phyloP scores from a whole-genome alignment of 345 rosid genomes.

The Hevea brasiliensis region DNA sequence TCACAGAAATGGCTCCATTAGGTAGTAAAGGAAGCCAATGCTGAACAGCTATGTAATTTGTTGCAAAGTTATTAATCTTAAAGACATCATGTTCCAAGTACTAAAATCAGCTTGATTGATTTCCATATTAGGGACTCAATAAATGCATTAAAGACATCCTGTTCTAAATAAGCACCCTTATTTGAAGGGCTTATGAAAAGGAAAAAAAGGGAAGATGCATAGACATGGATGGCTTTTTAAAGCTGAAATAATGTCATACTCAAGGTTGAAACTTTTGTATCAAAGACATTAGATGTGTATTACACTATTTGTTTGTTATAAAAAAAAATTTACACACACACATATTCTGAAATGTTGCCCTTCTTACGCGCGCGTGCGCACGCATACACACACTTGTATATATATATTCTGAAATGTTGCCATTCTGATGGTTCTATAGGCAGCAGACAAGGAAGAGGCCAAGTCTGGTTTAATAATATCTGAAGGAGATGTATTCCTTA shows the following conservation, averaged over 20 bases:
- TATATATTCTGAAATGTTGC: constrained; percentile 8
- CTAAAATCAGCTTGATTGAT: neutral
- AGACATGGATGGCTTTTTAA: neutral
- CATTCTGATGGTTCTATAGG: constrained; percentile 36
- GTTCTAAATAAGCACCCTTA: neutral
- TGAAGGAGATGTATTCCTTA: constrained; percentile 59
- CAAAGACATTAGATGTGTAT: too few species aligned
- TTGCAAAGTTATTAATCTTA: neutral
- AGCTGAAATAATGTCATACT: neutral
- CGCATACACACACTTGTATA: too few species aligned
- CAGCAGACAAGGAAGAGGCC: constrained; percentile 53
- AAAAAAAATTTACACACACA: too few species aligned
- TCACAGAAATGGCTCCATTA: neutral
- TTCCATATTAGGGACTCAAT: neutral
- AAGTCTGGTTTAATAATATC: constrained; percentile 58
- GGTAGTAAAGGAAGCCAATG: neutral
- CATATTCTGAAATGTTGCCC: too few species aligned
- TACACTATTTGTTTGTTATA: too few species aligned
- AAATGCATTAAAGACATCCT: neutral
- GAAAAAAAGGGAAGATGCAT: neutral
- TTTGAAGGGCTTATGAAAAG: neutral
- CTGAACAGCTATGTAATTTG: neutral
- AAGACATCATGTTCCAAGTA: neutral
- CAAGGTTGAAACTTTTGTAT: neutral
- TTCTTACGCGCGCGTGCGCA: too few species aligned